Evolutionary conservation across 192 early-diverging fungal genomes (phyloP), one percentile per base, ranked within the genome.

Genomic region (Gryganskiella cystojenkinii): DNA sequence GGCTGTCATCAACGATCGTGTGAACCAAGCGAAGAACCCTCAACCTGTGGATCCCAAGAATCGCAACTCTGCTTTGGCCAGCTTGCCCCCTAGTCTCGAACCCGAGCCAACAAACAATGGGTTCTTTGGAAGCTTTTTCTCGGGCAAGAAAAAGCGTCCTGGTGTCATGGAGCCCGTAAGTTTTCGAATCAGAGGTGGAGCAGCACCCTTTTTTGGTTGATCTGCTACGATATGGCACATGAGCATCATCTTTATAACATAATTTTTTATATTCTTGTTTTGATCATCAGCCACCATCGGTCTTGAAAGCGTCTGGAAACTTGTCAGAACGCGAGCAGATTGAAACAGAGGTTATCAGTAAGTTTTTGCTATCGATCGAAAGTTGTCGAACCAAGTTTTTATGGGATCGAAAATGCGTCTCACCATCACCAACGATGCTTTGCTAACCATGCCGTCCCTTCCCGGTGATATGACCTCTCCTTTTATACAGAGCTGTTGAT

Each of bases 121-220:
- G 22, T 99, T 99, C 92, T 99, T 99, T 90, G 96, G 96, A 42
- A 94, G 93, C 71, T 99, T 99, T 86, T 99, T 99, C 84, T 69
- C 80, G 30, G 87, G 88, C 74, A 93, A 94, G 85, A 92, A 91
- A 86, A 96, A 93, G 85, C 85, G 80, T n/a, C 68, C 82, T 43
- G 72, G 78, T 14, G 67, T 88, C 11, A 92, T 93, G 88, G 93
- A 94, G 71, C 71, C 93, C 44, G 88, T 89, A 86, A 53, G 63
- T 24, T 17, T n/a, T n/a, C n/a, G n/a, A n/a, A n/a, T n/a, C n/a
- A n/a, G n/a, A n/a, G n/a, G n/a, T n/a, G n/a, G n/a, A n/a, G n/a
- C n/a, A n/a, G n/a, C n/a, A n/a, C n/a, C n/a, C n/a, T n/a, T n/a
- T n/a, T n/a, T n/a, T n/a, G n/a, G n/a, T n/a, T n/a, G n/a, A n/a